These are phyloP conservation scores for Tephrocybe sp. DNA, from an alignment of 768 basidiomycete species.

Conservation along the genomic window DNA sequence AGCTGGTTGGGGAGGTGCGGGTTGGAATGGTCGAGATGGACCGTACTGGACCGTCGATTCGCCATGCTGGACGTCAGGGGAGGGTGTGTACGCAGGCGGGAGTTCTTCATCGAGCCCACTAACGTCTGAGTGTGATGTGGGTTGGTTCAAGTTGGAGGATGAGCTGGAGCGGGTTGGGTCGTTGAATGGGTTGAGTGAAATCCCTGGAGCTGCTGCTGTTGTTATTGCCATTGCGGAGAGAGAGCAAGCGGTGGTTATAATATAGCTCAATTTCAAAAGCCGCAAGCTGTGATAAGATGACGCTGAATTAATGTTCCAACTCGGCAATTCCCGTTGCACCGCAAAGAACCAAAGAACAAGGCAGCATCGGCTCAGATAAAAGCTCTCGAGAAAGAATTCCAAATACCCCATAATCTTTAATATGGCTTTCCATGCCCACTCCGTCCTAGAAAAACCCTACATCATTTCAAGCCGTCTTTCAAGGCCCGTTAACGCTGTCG, in stretches of 20 bases:
- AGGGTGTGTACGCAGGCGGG: slow-evolving; percentile 69
- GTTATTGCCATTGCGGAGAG: background rate
- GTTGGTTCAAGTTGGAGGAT: background rate
- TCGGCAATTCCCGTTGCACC: background rate
- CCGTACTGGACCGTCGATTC: slow-evolving; percentile 65
- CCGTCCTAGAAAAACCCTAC: too few species aligned
- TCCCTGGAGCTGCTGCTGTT: background rate
- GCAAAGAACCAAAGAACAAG: background rate
- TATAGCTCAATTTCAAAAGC: background rate
- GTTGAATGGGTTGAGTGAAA: background rate
- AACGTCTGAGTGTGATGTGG: background rate
- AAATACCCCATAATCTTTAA: too few species aligned
- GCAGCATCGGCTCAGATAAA: too few species aligned
- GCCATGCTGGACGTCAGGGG: slow-evolving; percentile 49
- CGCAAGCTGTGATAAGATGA: background rate
- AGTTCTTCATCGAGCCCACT: slow-evolving; percentile 43
- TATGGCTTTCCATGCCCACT: too few species aligned
- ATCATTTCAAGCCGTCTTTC: too few species aligned
- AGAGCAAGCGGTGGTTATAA: background rate
- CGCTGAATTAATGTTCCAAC: background rate
- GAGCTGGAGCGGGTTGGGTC: slow-evolving; percentile 1
- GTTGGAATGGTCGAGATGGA: slow-evolving; percentile 61
- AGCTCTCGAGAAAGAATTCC: too few species aligned
- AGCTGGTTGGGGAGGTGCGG: slow-evolving; percentile 8
- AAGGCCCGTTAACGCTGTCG: too few species aligned